These are phyloP conservation scores for Trichophyton verrucosum DNA, from an alignment of 2,329 filamentous ascomycete genomes.

Conservation along the genomic window DNA sequence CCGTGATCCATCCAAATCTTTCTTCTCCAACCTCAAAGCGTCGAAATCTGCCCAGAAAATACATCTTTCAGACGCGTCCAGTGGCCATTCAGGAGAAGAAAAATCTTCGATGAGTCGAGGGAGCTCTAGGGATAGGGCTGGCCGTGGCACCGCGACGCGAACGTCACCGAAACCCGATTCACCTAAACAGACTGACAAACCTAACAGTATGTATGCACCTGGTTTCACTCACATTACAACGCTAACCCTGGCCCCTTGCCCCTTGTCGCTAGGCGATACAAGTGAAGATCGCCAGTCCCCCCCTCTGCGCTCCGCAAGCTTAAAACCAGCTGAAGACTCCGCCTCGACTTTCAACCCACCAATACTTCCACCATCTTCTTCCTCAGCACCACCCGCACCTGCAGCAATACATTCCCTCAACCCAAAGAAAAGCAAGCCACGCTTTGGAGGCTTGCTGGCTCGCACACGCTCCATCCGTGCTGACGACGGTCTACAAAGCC, in stretches of 20 bases:
- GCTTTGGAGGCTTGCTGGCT: slow-evolving; percentile 34
- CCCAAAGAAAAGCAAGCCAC: slow-evolving; percentile 33
- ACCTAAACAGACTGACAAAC: not conserved
- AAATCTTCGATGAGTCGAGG: slow-evolving; percentile 30
- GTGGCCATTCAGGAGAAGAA: slow-evolving; percentile 24
- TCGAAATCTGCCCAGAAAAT: slow-evolving; percentile 34
- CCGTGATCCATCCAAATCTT: slow-evolving; percentile 35
- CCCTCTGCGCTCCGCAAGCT: slow-evolving; percentile 4
- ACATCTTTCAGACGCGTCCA: slow-evolving; percentile 30
- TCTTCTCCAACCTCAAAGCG: slow-evolving; percentile 37
- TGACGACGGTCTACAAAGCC: slow-evolving; percentile 29
- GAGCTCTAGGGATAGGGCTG: slow-evolving; percentile 33
- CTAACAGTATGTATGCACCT: not conserved
- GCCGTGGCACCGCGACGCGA: slow-evolving; percentile 17
- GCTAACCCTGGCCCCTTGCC: not conserved
- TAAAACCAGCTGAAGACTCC: slow-evolving; percentile 13
- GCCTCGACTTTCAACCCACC: not conserved
- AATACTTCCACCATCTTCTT: not conserved
- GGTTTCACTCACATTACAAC: not conserved
- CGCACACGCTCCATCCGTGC: slow-evolving; percentile 34
- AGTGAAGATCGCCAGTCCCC: slow-evolving; percentile 10
- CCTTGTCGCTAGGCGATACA: slow-evolving; percentile 7
- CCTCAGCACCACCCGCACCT: not conserved
- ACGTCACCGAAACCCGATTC: not conserved
- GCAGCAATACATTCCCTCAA: slow-evolving; percentile 12